phyloP scores from a whole-genome alignment of 106 monocot species.

The Platanthera guangdongensis region DNA sequence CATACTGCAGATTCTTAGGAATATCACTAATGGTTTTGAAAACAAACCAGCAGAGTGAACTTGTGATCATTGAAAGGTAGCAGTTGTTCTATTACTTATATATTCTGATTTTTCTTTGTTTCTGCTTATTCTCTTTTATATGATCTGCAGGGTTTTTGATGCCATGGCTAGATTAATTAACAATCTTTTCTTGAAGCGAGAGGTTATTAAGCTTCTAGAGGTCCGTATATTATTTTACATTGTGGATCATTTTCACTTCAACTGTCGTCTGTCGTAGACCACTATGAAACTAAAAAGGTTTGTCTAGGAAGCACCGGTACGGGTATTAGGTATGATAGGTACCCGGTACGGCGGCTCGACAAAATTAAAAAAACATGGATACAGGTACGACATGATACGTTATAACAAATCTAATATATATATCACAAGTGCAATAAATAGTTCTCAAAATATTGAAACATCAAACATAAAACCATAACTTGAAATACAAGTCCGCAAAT shows the following conservation, averaged over 20 bases:
- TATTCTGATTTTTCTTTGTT: background rate
- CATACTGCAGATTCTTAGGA: conserved; percentile 28
- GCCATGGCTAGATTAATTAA: conserved; percentile 17
- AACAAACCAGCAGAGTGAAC: conserved; percentile 12
- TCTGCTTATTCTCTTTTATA: background rate
- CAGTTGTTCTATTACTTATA: background rate
- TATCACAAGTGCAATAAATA: too few relatives aligned
- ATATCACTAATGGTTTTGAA: conserved; percentile 19
- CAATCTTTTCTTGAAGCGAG: conserved; percentile 27
- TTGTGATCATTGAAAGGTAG: conserved; percentile 29
- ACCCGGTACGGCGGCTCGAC: too few relatives aligned
- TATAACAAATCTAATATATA: too few relatives aligned
- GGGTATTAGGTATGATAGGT: too few relatives aligned
- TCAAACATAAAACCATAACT: too few relatives aligned
- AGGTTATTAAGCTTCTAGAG: conserved; percentile 33
- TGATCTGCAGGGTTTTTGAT: conserved; percentile 32
- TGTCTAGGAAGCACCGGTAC: too few relatives aligned
- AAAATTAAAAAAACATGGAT: too few relatives aligned
- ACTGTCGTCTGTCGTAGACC: too few relatives aligned
- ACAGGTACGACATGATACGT: too few relatives aligned
- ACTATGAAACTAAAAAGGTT: too few relatives aligned
- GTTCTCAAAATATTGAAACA: too few relatives aligned
- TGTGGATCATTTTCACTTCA: background rate
- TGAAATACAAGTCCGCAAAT: too few relatives aligned
- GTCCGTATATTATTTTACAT: conserved; percentile 16